phyloP scores from a whole-genome alignment of 306 rosid genomes.

The Comarum palustre region DNA sequence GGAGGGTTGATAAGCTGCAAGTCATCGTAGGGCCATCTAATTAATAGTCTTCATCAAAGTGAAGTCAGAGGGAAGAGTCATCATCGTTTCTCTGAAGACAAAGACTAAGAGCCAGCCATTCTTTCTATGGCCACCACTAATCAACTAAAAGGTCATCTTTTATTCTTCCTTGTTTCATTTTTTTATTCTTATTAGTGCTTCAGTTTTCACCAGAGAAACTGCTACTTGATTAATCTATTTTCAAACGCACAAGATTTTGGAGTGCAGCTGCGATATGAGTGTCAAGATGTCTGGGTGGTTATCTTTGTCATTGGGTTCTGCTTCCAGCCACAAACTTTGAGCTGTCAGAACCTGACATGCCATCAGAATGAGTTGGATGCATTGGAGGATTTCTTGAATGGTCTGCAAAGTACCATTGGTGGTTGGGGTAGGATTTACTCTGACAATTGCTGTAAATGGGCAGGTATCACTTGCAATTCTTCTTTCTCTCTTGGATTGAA shows the following conservation, averaged over 20 bases:
- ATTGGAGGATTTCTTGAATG: slow-evolving; percentile 8
- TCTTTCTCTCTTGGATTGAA: not conserved
- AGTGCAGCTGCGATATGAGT: not conserved
- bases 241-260: not conserved
- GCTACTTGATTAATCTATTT: not conserved
- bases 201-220: not conserved
- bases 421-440: slow-evolving; percentile 18
- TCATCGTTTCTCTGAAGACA: not conserved
- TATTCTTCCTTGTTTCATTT: not conserved
- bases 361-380: not conserved
- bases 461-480: slow-evolving; percentile 26
- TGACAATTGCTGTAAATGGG: slow-evolving; percentile 28
- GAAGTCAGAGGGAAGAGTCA: no score
- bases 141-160: not conserved
- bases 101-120: not conserved
- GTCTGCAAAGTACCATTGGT: not conserved
- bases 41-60: no score
- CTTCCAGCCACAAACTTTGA: not conserved
- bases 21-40: no score
- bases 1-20: no score
- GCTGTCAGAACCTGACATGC: not conserved
- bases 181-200: no score
- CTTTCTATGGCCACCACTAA: no score
- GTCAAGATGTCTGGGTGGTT: not conserved
- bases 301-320: not conserved